Conservation (phyloP, 2,329 filamentous ascomycete species). For the Penicillium oxalicum region DNA sequence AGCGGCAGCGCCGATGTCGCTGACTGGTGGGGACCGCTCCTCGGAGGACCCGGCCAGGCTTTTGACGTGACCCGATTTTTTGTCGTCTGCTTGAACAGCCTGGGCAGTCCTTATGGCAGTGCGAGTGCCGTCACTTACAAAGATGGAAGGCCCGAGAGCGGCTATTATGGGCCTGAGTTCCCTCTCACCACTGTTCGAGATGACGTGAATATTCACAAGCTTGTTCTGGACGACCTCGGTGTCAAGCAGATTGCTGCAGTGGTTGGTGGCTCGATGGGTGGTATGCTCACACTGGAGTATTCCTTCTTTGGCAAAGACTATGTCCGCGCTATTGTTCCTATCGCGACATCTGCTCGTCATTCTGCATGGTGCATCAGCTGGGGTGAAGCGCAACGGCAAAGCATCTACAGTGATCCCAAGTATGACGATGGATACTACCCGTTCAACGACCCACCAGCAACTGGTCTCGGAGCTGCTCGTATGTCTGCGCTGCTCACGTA, state of each 20-base stretch:
- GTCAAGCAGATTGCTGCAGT: constrained; percentile 50
- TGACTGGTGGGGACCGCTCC: constrained; percentile 53
- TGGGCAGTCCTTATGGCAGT: constrained; percentile 52
- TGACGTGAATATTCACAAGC: constrained; percentile 68
- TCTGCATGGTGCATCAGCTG: constrained; percentile 56
- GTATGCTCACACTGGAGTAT: constrained; percentile 54
- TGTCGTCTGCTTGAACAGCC: constrained; percentile 50
- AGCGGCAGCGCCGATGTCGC: constrained; percentile 51
- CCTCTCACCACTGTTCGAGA: constrained; percentile 91
- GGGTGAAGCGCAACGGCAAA: constrained; percentile 53
- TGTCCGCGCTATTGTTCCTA: constrained; percentile 49
- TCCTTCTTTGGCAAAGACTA: constrained; percentile 65
- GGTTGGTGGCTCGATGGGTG: constrained; percentile 54
- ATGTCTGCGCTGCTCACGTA: constrained; percentile 97
- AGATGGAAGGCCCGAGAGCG: constrained; percentile 68
- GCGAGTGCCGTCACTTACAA: constrained; percentile 64
- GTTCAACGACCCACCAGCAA: constrained; percentile 77
- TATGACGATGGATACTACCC: constrained; percentile 95
- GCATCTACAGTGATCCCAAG: constrained; percentile 95
- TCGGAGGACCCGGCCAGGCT: constrained; percentile 48
- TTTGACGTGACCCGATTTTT: constrained; percentile 51
- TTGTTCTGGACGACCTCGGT: constrained; percentile 51
- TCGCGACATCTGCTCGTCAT: constrained; percentile 52
- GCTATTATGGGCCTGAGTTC: constrained; percentile 88
- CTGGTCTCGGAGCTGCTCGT: constrained; percentile 84